phyloP scores from a whole-genome alignment of 2,329 filamentous ascomycete genomes.

The Aureobasidium subglaciale region DNA sequence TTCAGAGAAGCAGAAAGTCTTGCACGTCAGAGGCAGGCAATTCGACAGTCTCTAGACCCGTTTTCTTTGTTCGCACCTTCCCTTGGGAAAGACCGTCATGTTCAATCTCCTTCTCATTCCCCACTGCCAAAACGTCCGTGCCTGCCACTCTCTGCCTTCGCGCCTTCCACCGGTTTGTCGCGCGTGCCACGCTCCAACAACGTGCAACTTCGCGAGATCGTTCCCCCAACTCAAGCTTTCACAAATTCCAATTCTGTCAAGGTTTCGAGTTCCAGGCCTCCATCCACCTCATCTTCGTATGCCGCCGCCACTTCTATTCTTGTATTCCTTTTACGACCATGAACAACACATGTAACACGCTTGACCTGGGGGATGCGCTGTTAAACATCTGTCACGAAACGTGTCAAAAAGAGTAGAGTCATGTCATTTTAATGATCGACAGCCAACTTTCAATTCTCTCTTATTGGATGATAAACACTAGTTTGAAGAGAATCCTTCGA shows the following conservation, averaged over 20 bases:
- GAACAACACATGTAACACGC: too few species aligned
- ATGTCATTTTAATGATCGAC: background rate
- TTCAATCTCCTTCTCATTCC: background rate
- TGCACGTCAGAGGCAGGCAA: background rate
- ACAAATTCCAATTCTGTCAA: background rate
- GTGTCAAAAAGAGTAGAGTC: background rate
- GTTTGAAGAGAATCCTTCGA: background rate
- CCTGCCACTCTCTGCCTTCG: constrained; percentile 1
- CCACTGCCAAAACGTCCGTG: constrained; percentile 7
- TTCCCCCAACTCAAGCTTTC: too few species aligned
- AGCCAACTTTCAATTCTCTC: background rate
- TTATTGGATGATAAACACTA: background rate
- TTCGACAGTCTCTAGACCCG: background rate
- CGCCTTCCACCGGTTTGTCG: too few species aligned
- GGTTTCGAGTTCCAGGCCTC: background rate
- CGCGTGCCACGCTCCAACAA: constrained; percentile 7
- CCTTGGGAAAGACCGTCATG: background rate
- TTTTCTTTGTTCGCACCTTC: background rate
- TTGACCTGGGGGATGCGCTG: background rate
- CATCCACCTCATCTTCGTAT: background rate
- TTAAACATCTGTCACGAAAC: background rate
- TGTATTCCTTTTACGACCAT: background rate
- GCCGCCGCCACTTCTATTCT: background rate
- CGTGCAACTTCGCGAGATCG: background rate
- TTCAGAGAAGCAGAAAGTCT: too few species aligned